Conservation (phyloP, 2,329 filamentous ascomycete genomes). For the Pseudogymnoascus sp. region DNA sequence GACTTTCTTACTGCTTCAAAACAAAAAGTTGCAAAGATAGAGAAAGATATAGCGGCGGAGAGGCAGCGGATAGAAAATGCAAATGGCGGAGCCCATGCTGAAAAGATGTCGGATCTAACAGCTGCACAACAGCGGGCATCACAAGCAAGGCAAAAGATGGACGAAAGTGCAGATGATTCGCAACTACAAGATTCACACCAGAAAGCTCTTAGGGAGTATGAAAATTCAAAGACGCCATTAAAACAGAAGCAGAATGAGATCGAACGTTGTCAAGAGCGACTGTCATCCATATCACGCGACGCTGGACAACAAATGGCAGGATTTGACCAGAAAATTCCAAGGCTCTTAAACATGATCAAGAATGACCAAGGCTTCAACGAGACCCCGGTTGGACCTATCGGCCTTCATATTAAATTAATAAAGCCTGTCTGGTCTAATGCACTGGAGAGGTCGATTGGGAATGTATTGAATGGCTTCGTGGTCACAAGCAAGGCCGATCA, state of each 20-base stretch:
- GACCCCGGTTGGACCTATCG: slow-evolving; percentile 77
- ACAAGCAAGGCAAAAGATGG: slow-evolving; percentile 36
- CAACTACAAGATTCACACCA: slow-evolving; percentile 29
- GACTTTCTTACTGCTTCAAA: slow-evolving; percentile 48
- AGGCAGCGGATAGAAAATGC: slow-evolving; percentile 55
- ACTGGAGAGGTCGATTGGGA: slow-evolving; percentile 70
- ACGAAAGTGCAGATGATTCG: slow-evolving; percentile 35
- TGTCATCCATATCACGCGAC: slow-evolving; percentile 47
- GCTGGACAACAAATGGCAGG: slow-evolving; percentile 53
- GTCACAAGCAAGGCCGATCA: slow-evolving; percentile 73
- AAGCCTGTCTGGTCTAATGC: slow-evolving; percentile 78
- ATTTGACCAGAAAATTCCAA: slow-evolving; percentile 56
- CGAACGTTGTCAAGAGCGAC: slow-evolving; percentile 41
- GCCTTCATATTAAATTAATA: slow-evolving; percentile 65
- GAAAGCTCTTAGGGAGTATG: slow-evolving; percentile 27
- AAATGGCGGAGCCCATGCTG: slow-evolving; percentile 61
- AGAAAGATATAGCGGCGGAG: slow-evolving; percentile 47
- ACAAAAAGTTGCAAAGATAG: slow-evolving; percentile 37
- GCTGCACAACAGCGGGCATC: slow-evolving; percentile 45
- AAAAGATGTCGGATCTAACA: slow-evolving; percentile 52
- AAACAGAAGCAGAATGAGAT: slow-evolving; percentile 48
- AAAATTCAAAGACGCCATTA: slow-evolving; percentile 29
- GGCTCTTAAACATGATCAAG: slow-evolving; percentile 61
- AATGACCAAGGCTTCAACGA: slow-evolving; percentile 60
- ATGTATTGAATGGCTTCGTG: slow-evolving; percentile 66